Base-by-base conservation (phyloP, 257 asterid genomes). In the Solanum ossicruentum region DNA sequence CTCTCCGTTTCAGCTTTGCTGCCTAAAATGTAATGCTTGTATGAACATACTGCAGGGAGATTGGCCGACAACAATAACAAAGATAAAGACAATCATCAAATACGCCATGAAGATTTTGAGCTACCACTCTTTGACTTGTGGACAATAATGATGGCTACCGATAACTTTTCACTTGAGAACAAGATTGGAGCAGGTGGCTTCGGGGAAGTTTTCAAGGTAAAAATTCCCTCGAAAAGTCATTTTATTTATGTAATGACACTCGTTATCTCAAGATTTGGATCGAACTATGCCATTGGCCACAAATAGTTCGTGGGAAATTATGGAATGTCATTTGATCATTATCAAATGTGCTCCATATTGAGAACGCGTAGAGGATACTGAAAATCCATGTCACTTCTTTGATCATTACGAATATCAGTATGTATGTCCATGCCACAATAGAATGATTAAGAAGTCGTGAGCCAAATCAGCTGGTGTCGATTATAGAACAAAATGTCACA, bases 141-240 rank as follows among this genome's bases (percentile, higher is more conserved):
- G 71, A 78, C 89, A n/a, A 36, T 88, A 75, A 52, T 21, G 41
- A 32, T 54, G 21, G 91, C 91, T 55, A 88, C 91, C 0, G 83
- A 78, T 52, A 86, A 84, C 67, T 88, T 86, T 79, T 84, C 90
- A n/a, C 20, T 60, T 47, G 60, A 60, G 77, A 88, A 88, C 81
- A 85, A 75, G 87, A 84, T 88, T 55, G 88, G 90, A 67, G 85
- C 86, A 47, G 90, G 90, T 17, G 90, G 90, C 10, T 88, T 67
- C 69, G 90, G 90, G 67, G 67, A 88, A 65, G 89, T 88, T 75
- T 88, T 84, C 80, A 88, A 88, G 89, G 91, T 88, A 84, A 82
- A 61, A 0, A 7, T 70, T 54, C 18, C 16, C 43, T 2, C 57
- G 13, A 43, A 7, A 54, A 56, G 17, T 6, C 13, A 43, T 11